Base-by-base conservation (phyloP, 2,329 filamentous ascomycete species). In the Daldinia sp. region DNA sequence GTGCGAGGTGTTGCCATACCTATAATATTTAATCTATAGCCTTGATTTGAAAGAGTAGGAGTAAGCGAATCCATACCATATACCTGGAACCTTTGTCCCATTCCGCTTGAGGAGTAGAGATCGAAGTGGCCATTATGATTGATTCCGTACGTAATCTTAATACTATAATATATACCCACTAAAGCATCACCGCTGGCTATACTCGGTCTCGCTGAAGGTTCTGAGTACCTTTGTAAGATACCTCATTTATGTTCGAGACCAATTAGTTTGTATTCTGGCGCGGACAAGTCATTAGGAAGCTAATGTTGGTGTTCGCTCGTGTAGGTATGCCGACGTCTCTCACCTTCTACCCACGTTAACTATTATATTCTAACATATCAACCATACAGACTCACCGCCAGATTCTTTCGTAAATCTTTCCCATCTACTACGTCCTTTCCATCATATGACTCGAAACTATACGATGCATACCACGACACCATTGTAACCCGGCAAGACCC, bases 11-110 rank as follows among this genome's bases (percentile, higher is more conserved):
- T 47, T 51, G 29, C 30, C 19, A 30, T 32, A 39, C 48, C 59
- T 60, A 60, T 63, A 62, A 37, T 54, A 50, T 45, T 30, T 54
- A 11, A 32, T 17, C 1, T 61, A 61, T 61, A 51, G 30, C 49
- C 63, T 30, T 30, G 35, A 17, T 32, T 19, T 34, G 57, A 41
- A 51, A 52, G 43, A 17, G 43, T 29, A 23, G 45, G 35, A 43
- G 41, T 61, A 58, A 61, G 60, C 60, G 43, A 58, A 49, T 25
- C 4, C 13, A n/a, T 27, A 34, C 37, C 3, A 15, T 19, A 15
- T 29, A 13, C n/a, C n/a, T n/a, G 19, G 11, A 15, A 17, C 17
- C 3, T 49, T 4, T 29, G 19, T n/a, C 30, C 32, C 23, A 48
- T 30, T 21, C 23, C 32, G 7, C 5, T 7, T 8, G 15, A 17